Evolutionary conservation across 495 filamentous ascomycete genomes (phyloP), one percentile per base, ranked within the genome.

Genomic region (Neurospora tetrasperma): DNA sequence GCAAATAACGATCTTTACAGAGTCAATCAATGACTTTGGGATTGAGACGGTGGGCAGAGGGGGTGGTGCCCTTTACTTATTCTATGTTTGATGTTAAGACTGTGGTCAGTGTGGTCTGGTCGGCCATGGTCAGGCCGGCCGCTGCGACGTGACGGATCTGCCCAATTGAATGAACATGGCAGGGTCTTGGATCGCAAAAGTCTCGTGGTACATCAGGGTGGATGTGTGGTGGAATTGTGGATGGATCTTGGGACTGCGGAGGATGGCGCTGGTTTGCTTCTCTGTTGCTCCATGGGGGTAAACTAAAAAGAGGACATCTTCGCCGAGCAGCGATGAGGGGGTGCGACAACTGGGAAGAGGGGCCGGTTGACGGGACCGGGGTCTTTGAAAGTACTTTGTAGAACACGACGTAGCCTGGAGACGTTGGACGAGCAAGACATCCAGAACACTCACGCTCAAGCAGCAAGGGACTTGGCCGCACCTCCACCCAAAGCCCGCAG

Each of bases 201-300:
- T 70, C 74, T 42, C 66, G 75, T 77, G 75, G 76, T 78, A 79
- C 79, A 73, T 79, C 71, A 66, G 73, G 72, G 76, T 73, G 76
- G 38, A 77, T 70, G 78, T 79, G 75, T 72, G 75, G 75, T 75
- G 73, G 73, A 69, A 16, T 31, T 73, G 69, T 68, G 38, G 72
- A 62, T 75, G 71, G 74, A 75, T 40, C 73, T 69, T 77, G 74
- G 77, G 74, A 74, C 54, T 66, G 23, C 48, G 48, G 48, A 31
- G 48, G 23, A 62, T 62, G 48, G 48, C 23, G 48, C 23, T 31
- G 48, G 48, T 62, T 62, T 59, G 54, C 54, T 16, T 62, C 48
- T 66, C 54, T 66, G 23, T 59, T 27, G 48, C 48, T 59, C 48
- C 27, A 59, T 59, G 46, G 46, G 20, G 54, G 16, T 14, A 66